Conservation (phyloP, 176 grass and related monocot genomes). For the Avena atlantica region DNA sequence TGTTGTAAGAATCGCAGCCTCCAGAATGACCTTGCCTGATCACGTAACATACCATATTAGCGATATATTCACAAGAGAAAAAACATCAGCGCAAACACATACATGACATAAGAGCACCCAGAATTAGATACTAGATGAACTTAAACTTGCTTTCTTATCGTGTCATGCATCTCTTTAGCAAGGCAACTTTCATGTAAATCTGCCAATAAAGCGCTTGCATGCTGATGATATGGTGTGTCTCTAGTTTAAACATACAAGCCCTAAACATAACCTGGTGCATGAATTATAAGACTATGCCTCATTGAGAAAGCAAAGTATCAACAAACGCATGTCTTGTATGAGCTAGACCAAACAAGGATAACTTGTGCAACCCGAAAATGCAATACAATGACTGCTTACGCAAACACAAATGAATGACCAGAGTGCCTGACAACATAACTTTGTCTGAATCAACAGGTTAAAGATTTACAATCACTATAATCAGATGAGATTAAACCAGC, state of each 20-base stretch:
- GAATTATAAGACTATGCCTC: background rate
- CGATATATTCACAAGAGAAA: background rate
- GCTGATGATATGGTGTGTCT: background rate
- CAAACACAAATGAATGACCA: background rate
- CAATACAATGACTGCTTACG: background rate
- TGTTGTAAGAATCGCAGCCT: slow-evolving; percentile 84
- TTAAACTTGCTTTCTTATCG: background rate
- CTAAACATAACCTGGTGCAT: background rate
- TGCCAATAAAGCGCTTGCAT: background rate
- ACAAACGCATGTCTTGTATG: background rate
- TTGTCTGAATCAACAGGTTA: background rate
- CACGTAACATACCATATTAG: slow-evolving; percentile 6
- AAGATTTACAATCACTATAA: slow-evolving; percentile 1
- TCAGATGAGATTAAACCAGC: slow-evolving; percentile 22
- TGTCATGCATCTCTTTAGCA: slow-evolving; percentile 15
- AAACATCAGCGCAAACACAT: background rate
- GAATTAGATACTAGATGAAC: background rate
- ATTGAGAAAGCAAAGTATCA: background rate
- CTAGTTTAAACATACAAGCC: background rate
- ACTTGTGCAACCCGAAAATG: background rate
- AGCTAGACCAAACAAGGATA: background rate
- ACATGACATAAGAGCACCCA: background rate
- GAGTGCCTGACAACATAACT: background rate
- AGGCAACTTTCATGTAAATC: background rate
- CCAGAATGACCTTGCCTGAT: slow-evolving; percentile 91